Evolutionary conservation across 2,329 filamentous ascomycete genomes (phyloP).

Genomic region (Paramyrothecium sp.): DNA sequence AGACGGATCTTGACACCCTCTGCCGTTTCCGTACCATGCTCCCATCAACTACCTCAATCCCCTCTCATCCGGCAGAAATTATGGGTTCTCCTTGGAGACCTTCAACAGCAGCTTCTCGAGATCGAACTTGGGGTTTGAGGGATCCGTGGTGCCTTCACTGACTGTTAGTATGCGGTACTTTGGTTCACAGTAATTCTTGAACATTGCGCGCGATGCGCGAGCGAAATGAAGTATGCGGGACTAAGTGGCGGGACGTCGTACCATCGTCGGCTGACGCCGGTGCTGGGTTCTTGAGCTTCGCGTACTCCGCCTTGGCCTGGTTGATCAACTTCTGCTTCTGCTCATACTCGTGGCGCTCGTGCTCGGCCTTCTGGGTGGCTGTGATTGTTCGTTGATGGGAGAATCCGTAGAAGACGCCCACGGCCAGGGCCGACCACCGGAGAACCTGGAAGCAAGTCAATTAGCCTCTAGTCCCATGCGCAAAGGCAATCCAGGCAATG

Average conservation of each 20-base stretch:
- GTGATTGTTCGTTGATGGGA: conserved; percentile 85
- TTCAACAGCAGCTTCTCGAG: conserved; percentile 79
- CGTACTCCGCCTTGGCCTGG: conserved; percentile 88
- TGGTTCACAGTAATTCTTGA: neutral
- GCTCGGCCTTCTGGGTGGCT: conserved; percentile 66
- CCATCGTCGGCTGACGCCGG: conserved; percentile 29
- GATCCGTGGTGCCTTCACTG: conserved; percentile 50
- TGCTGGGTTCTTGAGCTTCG: conserved; percentile 66
- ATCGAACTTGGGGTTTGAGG: conserved; percentile 86
- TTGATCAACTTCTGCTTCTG: conserved; percentile 90
- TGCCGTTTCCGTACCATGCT: conserved; percentile 9
- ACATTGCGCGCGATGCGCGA: neutral
- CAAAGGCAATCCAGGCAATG: neutral
- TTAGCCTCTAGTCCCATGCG: conserved; percentile 20
- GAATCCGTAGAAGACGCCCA: conserved; percentile 93
- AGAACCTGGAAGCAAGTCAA: conserved; percentile 67
- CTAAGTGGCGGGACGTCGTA: conserved; percentile 13
- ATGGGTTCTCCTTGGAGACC: conserved; percentile 54
- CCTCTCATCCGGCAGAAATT: conserved; percentile 20
- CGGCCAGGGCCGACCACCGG: conserved; percentile 90
- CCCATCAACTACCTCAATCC: conserved; percentile 19
- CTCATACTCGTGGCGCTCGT: conserved; percentile 79
- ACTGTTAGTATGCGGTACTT: conserved; percentile 16
- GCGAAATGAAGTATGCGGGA: neutral
- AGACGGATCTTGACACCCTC: conserved; percentile 13